phyloP scores from a whole-genome alignment of 768 basidiomycete genomes.

The Infundibulicybe gibba region DNA sequence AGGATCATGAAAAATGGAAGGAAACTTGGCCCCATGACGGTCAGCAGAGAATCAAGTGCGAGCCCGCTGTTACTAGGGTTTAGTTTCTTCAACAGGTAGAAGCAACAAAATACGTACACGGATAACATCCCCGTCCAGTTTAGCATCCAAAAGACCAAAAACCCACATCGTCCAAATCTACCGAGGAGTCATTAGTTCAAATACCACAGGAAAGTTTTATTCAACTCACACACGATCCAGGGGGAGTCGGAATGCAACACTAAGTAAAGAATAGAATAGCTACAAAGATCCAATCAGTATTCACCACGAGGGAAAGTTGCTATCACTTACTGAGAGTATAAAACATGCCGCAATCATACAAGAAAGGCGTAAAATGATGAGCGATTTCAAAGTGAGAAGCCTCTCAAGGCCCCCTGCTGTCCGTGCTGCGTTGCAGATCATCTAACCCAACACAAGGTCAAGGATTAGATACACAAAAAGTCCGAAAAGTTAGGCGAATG shows the following conservation, averaged over 20 bases:
- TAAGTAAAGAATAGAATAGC: constrained; percentile 62
- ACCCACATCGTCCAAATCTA: constrained; percentile 50
- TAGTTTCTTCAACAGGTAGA: neutral
- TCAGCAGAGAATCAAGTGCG: constrained; percentile 59
- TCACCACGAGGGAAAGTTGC: neutral
- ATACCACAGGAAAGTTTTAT: neutral
- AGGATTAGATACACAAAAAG: neutral
- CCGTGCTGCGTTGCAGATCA: constrained; percentile 33
- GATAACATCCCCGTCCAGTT: constrained; percentile 61
- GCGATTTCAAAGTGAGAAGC: constrained; percentile 24
- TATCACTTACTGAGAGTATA: constrained; percentile 28
- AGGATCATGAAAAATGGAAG: constrained; percentile 63
- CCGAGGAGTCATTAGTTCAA: neutral
- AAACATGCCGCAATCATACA: constrained; percentile 31
- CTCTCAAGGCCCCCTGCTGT: constrained; percentile 29
- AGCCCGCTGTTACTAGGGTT: constrained; percentile 40
- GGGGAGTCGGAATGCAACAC: constrained; percentile 57
- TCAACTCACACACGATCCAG: constrained; percentile 43
- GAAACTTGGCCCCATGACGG: constrained; percentile 51
- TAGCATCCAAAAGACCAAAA: constrained; percentile 71
- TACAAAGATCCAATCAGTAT: constrained; percentile 13
- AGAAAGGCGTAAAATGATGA: constrained; percentile 28
- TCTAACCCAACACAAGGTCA: constrained; percentile 13
- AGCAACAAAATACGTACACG: constrained; percentile 32
- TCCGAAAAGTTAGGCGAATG: neutral